These are phyloP conservation scores for Lasiodiplodia gonubiensis DNA, from an alignment of 2,329 filamentous ascomycete genomes.

Conservation along the genomic window DNA sequence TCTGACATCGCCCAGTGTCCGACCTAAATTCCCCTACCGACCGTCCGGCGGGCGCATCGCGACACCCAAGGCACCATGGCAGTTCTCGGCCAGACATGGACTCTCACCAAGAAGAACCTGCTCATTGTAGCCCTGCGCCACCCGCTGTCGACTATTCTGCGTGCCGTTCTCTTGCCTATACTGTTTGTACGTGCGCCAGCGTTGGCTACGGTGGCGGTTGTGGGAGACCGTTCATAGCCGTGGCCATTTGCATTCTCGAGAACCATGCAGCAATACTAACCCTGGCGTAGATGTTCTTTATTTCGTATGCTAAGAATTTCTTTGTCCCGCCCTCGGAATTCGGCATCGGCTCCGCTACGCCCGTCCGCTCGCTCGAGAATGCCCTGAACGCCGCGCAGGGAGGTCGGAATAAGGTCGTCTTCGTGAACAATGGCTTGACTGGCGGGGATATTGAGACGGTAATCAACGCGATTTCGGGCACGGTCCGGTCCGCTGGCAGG, in stretches of 20 bases:
- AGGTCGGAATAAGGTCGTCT: conserved; percentile 72
- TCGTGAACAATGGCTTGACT: conserved; percentile 74
- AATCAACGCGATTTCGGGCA: conserved; percentile 66
- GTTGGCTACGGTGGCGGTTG: neutral
- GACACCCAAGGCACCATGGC: conserved; percentile 34
- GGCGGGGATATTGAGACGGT: conserved; percentile 75
- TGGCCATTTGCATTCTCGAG: neutral
- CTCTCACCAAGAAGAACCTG: conserved; percentile 63
- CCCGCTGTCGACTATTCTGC: conserved; percentile 59
- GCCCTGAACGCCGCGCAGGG: conserved; percentile 64
- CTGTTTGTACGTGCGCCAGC: conserved; percentile 51
- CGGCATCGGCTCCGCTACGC: conserved; percentile 69
- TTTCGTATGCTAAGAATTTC: conserved; percentile 76
- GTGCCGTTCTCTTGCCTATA: conserved; percentile 63
- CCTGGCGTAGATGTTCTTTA: conserved; percentile 51
- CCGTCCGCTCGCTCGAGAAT: conserved; percentile 68
- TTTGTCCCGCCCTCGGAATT: conserved; percentile 78
- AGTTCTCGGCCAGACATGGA: conserved; percentile 60
- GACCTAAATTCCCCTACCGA: neutral
- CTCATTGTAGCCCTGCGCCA: conserved; percentile 60
- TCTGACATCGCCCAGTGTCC: neutral
- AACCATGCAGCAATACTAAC: neutral
- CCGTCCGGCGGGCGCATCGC: neutral
- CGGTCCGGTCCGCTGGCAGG: conserved; percentile 63
- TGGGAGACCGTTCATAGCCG: no score